Evolutionary conservation across 805 yeast species (phyloP), one percentile per base, ranked within the genome.

Genomic region (Saturnispora quitensis): DNA sequence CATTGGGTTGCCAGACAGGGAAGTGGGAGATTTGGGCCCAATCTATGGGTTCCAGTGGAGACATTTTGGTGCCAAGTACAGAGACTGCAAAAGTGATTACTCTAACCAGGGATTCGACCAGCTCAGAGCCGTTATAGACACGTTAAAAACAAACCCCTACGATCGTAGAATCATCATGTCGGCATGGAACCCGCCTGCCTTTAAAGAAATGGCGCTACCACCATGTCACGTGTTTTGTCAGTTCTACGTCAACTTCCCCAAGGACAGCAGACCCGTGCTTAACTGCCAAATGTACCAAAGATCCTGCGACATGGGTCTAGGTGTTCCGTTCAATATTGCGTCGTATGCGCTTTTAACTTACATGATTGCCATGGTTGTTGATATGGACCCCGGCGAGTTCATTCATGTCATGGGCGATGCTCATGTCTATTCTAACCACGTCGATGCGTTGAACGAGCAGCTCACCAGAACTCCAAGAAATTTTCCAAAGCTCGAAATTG

Each of bases 1-100:
- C 4, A 69, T 89, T 36, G 99, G 98, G 0, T 75, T 93, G 45
- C 75, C 76, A 0, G 74, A 86, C 53, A 81, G 96, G 64, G 74
- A 89, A 53, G 97, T 81, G 60, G 98, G 98, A 51, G 99, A 93
- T 69, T 68, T 93, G 59, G 99, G 99, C 1, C 99, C 99, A 1
- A 97, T 93, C 2, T 93, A 93, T 66, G 99, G 99, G 0, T 93
- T 93, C 71, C 99, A 93, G 68, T 93, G 99, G 99, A 81, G 99
- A 62, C 99, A 93, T 68, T 93, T 93, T 67, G 99, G 99, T 43
- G 99, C 99, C 5, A 81, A 86, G 58, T 93, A 93, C 66, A 73
- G 63, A 33, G 89, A 89, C 50, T 88, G 96, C 63, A 89, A 91
- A 54, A 76, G 90, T 3, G 95, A 93, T 63, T 93, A 93, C 63